Conservation (phyloP, 495 filamentous ascomycete species). For the Articulospora tetracladia region DNA sequence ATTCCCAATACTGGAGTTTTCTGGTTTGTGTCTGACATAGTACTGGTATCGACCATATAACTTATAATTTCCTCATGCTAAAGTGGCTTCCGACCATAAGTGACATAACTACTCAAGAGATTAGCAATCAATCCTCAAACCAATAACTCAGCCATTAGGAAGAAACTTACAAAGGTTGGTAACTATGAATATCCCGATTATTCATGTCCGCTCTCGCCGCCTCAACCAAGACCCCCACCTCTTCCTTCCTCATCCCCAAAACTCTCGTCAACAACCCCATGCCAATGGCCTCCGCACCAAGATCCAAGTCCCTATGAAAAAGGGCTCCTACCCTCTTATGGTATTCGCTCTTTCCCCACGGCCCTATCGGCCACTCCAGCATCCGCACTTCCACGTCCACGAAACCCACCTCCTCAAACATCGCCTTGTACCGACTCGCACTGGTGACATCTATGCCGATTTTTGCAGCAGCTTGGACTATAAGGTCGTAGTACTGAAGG, state of each 20-base stretch:
- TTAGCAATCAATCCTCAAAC: neutral
- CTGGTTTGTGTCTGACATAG: too few relatives aligned
- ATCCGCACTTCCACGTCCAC: slow-evolving; percentile 48
- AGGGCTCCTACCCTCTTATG: slow-evolving; percentile 39
- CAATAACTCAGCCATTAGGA: neutral
- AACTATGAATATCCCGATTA: slow-evolving; percentile 45
- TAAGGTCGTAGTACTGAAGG: slow-evolving; percentile 27
- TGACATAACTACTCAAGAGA: neutral
- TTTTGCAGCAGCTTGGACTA: slow-evolving; percentile 25
- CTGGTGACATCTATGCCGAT: slow-evolving; percentile 9
- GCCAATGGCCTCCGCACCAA: slow-evolving; percentile 43
- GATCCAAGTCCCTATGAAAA: slow-evolving; percentile 22
- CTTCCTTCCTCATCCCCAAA: slow-evolving; percentile 42
- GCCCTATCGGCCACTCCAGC: slow-evolving; percentile 53
- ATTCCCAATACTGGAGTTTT: too few relatives aligned
- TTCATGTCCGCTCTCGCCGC: slow-evolving; percentile 48
- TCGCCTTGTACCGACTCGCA: slow-evolving; percentile 11
- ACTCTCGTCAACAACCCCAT: slow-evolving; percentile 48
- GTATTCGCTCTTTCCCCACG: slow-evolving; percentile 42
- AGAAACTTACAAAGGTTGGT: slow-evolving; percentile 38
- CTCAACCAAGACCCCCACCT: slow-evolving; percentile 48
- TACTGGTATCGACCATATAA: too few relatives aligned
- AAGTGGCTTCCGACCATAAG: neutral
- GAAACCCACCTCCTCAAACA: slow-evolving; percentile 54
- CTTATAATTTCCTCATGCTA: too few relatives aligned